phyloP scores from a whole-genome alignment of 2,329 filamentous ascomycete species.

The Apiospora saccharicola region DNA sequence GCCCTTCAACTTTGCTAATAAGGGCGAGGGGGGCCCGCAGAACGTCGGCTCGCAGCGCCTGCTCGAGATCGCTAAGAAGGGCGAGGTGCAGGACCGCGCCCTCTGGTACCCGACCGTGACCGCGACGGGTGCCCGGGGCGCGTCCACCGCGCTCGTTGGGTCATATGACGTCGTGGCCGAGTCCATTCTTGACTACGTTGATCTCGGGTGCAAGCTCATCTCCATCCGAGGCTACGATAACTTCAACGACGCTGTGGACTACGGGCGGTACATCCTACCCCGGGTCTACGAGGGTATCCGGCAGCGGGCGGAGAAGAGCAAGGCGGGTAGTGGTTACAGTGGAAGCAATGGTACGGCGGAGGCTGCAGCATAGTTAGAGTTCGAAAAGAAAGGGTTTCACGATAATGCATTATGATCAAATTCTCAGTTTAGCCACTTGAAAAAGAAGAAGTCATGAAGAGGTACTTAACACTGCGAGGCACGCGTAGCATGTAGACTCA shows the following conservation, averaged over 20 bases:
- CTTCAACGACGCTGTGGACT: conserved; percentile 65
- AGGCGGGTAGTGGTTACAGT: background rate
- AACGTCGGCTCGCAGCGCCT: conserved; percentile 67
- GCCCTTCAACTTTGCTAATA: background rate
- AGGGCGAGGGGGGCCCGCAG: conserved; percentile 48
- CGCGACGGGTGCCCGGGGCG: conserved; percentile 65
- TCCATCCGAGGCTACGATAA: conserved; percentile 69
- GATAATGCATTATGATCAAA: background rate
- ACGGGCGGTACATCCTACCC: conserved; percentile 63
- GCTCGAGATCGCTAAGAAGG: conserved; percentile 62
- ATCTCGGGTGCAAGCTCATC: conserved; percentile 63
- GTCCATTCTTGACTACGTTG: conserved; percentile 63
- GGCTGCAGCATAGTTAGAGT: background rate
- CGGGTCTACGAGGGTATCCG: conserved; percentile 48
- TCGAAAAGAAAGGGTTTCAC: too few species aligned
- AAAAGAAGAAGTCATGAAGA: too few species aligned
- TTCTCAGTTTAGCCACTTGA: background rate
- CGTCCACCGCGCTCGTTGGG: conserved; percentile 65
- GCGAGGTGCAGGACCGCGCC: conserved; percentile 66
- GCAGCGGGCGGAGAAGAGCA: background rate
- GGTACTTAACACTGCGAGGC: too few species aligned
- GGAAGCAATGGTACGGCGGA: background rate
- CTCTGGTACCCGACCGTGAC: conserved; percentile 71
- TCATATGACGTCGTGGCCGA: conserved; percentile 60
- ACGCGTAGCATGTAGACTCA: too few species aligned